Percentiles rank a stretch among this genome's conserved stretches.
Evolutionary conservation across 371 early-diverging fungal species (phyloP).

Genomic region (Mortierella sp.): DNA sequence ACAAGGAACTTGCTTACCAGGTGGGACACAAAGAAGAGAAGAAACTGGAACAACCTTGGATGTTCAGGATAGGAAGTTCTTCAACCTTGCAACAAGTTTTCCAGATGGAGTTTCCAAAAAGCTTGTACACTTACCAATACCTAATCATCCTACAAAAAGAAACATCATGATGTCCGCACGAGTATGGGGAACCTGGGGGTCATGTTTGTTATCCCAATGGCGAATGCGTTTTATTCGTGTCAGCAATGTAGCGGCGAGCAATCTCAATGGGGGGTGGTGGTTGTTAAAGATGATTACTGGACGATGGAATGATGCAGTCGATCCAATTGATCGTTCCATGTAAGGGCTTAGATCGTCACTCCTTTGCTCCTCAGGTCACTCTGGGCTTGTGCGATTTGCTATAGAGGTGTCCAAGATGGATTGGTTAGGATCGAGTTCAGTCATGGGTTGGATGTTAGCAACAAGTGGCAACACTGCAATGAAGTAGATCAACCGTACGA

Average conservation of each 20-base stretch:
- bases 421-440: background rate
- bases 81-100: no score
- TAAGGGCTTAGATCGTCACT: conserved; percentile 44
- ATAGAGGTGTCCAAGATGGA: conserved; percentile 15
- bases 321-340: background rate
- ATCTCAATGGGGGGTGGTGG: background rate
- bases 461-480: background rate
- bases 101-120: no score
- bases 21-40: no score
- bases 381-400: conserved; percentile 76
- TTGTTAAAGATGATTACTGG: background rate
- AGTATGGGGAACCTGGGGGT: no score
- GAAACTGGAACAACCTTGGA: no score
- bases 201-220: no score
- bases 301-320: background rate
- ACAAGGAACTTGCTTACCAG: no score
- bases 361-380: conserved; percentile 70
- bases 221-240: no score
- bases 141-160: background rate
- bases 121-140: conserved; percentile 14
- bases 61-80: no score
- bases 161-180: no score
- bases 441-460: background rate
- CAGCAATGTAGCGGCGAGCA: no score
- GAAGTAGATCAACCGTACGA: conserved; percentile 63